A percentile compares a stretch with the other conserved stretches of the same genome.
These are phyloP conservation scores for Ogataea wickerhamii DNA, from an alignment of 805 yeast genomes.

Conservation along the genomic window DNA sequence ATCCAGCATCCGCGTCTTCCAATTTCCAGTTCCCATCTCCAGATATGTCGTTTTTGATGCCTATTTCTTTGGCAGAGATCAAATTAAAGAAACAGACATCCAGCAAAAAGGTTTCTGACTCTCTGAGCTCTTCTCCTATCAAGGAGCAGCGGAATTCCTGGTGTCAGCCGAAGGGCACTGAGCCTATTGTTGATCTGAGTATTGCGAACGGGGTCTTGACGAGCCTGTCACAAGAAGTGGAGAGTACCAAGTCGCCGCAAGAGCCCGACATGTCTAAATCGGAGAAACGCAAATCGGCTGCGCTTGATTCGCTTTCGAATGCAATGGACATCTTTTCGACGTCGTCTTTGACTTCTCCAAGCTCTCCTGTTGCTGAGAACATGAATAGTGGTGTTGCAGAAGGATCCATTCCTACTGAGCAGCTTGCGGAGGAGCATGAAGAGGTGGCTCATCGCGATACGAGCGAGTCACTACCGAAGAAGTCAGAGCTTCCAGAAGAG, in stretches of 20 bases:
- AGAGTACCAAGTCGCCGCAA: conserved; percentile 1
- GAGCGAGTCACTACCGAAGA: background rate
- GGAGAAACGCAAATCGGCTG: conserved; percentile 32
- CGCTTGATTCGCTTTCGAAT: conserved; percentile 31
- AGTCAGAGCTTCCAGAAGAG: background rate
- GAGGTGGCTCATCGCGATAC: background rate
- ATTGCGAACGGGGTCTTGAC: conserved; percentile 32
- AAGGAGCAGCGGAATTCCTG: conserved; percentile 29
- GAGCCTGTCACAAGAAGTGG: conserved; percentile 10
- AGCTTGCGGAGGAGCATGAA: conserved; percentile 1
- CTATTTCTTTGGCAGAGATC: conserved; percentile 23
- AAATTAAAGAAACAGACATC: conserved; percentile 19
- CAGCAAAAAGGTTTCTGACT: conserved; percentile 15
- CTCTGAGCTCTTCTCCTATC: conserved; percentile 28
- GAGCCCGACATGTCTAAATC: conserved; percentile 14
- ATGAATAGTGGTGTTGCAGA: conserved; percentile 1
- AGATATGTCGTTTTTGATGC: conserved; percentile 30
- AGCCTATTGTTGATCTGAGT: conserved; percentile 32
- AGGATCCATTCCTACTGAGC: background rate
- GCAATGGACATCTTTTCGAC: conserved; percentile 31
- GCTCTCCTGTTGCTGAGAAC: conserved; percentile 14
- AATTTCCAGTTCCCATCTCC: conserved; percentile 24
- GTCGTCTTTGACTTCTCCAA: conserved; percentile 17
- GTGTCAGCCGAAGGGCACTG: conserved; percentile 28
- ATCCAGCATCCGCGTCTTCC: conserved; percentile 52